Evolutionary conservation across 2,329 filamentous ascomycete species (phyloP), one percentile per base, ranked within the genome.

Genomic region (Curvularia sp.): DNA sequence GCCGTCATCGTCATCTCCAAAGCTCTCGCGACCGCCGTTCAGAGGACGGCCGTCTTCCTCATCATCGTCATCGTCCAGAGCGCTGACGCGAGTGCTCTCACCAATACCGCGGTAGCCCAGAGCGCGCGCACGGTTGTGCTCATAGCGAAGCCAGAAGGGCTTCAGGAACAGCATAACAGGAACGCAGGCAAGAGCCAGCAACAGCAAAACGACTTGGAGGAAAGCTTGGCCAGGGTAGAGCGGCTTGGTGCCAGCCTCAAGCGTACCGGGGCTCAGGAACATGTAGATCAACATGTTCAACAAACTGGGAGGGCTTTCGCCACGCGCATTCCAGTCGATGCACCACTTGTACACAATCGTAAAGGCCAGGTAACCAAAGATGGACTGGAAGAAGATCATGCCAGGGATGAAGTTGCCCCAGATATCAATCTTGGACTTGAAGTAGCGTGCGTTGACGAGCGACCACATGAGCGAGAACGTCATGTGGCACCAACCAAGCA

Each of bases 281-380:
- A 99, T 99, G 85, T 97, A 97, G 73, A 99, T 99, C 73, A 99
- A 84, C 94, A 98, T 98, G 85, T 99, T 99, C 62, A 99, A 82
- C 60, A 99, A 84, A 71, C 93, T 92, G 2, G 96, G 95, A 1
- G 96, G 92, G 62, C 86, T 84, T 67, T 84, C 76, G 41, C 83
- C 87, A 42, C 84, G 84, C 10, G 83, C 87, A 48, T 81, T 80
- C 95, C 95, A 99, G 78, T 99, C 89, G 38, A 97, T 85, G 9
- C 86, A 89, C 95, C 96, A 99, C 81, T 99, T 99, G 85, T 96
- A 98, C 69, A 99, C 81, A 73, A 99, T 97, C 72, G 91, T 92
- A 73, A 97, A 83, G 48, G 96, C 91, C 18, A 99, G 86, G 75
- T 99, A 99, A 51, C 95, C 95, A 67, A 99, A 99, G 75, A 99